Base-by-base conservation (phyloP, 768 basidiomycete species). In the Hygrocybe coccinea region DNA sequence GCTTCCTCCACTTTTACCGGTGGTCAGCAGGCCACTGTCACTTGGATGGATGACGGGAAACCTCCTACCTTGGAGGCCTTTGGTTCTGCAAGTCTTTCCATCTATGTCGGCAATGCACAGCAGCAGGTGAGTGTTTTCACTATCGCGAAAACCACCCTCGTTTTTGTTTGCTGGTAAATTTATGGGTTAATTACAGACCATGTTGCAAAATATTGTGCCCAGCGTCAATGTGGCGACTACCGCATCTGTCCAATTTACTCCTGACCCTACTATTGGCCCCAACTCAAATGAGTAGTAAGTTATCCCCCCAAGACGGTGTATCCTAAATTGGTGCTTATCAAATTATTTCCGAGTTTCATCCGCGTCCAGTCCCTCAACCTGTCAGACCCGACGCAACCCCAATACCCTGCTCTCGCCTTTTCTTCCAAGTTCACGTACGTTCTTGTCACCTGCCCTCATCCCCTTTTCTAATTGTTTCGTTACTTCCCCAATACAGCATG, bases 341-440 rank as follows among this genome's bases (percentile, higher is more conserved):
- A n/a, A 39, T 2, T 34, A 15, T 22, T 17, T 21, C 52, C 2
- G 56, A 89, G 87, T 75, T 94, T 94, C 75, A 79, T 94, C 65
- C 88, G 89, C 47, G 71, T 88, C 64, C 79, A 87, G 56, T 91
- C 90, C 0, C 59, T 77, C 35, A 62, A 36, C 52, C 60, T 80
- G 43, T 85, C 77, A 67, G 82, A 87, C 65, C 46, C 82, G 25
- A 63, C 65, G 2, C 66, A 78, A 54, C 70, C 85, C 12, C 73
- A 79, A 53, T 87, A 74, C 72, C 79, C 78, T 3, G 80, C 78
- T 44, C 73, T 86, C 59, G 83, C 89, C 0, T 95, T 91, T 76
- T 90, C 89, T 6, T 79, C 91, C 59, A 81, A 80, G 62, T 93
- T 91, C 76, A 73, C 74, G 90, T 91, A 64, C 60, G 85, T 72